Conservation (phyloP, 2,329 filamentous ascomycete species). For the Apiospora kogelbergensis region DNA sequence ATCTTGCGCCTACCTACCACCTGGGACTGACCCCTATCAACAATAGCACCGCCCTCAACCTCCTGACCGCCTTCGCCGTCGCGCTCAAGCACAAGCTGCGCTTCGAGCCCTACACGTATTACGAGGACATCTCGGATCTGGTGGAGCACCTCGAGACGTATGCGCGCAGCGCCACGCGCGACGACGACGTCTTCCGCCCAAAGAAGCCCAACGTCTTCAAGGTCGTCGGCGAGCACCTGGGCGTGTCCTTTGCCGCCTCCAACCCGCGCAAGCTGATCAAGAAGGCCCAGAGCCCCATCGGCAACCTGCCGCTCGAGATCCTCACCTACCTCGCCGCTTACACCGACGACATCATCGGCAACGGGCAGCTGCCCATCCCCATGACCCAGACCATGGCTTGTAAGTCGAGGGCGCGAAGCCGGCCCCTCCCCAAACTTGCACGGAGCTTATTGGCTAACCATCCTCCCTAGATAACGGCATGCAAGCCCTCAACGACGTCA, state of each 20-base stretch:
- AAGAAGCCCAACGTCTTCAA: conserved; percentile 57
- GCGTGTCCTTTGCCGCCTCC: conserved; percentile 71
- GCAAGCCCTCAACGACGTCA: conserved; percentile 64
- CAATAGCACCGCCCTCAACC: conserved; percentile 65
- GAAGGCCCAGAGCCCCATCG: conserved; percentile 68
- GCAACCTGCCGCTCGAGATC: conserved; percentile 80
- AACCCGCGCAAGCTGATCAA: conserved; percentile 81
- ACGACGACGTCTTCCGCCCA: conserved; percentile 37
- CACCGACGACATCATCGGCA: conserved; percentile 58
- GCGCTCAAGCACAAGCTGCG: conserved; percentile 80
- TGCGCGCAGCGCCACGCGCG: conserved; percentile 52
- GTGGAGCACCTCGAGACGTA: conserved; percentile 75
- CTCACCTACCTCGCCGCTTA: conserved; percentile 70
- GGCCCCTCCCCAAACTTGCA: conserved; percentile 35
- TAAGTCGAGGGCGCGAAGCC: conserved; percentile 42
- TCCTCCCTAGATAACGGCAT: conserved; percentile 39
- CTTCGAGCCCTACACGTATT: conserved; percentile 78
- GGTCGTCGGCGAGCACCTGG: conserved; percentile 68
- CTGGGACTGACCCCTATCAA: conserved; percentile 12
- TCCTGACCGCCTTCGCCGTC: conserved; percentile 75
- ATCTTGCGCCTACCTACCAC: conserved; percentile 9
- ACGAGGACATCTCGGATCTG: conserved; percentile 70
- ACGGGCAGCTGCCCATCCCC: conserved; percentile 54
- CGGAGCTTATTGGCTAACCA: conserved; percentile 40
- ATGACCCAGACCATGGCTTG: conserved; percentile 34